Percentiles rank a stretch among this genome's conserved stretches.
These are phyloP conservation scores for Nicotiana paniculata DNA, from an alignment of 257 asterid species.

Conservation along the genomic window DNA sequence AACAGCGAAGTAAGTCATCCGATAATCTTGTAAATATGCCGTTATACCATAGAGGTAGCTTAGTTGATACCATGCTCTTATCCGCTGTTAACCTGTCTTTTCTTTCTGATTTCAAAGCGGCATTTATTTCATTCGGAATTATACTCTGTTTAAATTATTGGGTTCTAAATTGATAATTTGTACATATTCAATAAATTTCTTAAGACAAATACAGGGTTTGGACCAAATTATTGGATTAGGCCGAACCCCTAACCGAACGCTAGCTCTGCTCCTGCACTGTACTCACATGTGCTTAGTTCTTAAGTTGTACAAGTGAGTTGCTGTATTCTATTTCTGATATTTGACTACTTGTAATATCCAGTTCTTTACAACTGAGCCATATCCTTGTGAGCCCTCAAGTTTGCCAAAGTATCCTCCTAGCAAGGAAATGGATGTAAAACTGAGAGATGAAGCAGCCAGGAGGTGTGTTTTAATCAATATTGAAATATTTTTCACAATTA, in stretches of 20 bases:
- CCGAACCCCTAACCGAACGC: too few relatives aligned
- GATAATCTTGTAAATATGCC: background rate
- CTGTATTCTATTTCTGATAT: background rate
- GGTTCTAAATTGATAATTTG: too few relatives aligned
- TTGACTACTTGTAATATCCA: conserved; percentile 14
- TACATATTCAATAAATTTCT: too few relatives aligned
- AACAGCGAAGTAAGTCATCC: conserved; percentile 52
- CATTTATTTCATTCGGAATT: too few relatives aligned
- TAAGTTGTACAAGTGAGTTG: background rate
- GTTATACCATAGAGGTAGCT: background rate
- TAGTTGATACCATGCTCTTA: too few relatives aligned
- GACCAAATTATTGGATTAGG: too few relatives aligned
- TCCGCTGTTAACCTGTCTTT: too few relatives aligned
- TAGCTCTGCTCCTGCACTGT: too few relatives aligned
- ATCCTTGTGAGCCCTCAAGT: conserved; percentile 79
- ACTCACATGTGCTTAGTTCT: background rate
- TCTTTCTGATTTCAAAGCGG: too few relatives aligned
- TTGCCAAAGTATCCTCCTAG: conserved; percentile 89
- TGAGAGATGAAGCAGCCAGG: conserved; percentile 78
- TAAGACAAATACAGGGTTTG: too few relatives aligned
- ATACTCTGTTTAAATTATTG: too few relatives aligned
- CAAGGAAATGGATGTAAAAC: conserved; percentile 88
- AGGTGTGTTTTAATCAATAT: conserved; percentile 37
- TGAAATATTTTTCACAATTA: background rate
- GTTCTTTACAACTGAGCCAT: conserved; percentile 73